phyloP scores from a whole-genome alignment of 2,329 filamentous ascomycete species.

The Periconia macrospinosa region DNA sequence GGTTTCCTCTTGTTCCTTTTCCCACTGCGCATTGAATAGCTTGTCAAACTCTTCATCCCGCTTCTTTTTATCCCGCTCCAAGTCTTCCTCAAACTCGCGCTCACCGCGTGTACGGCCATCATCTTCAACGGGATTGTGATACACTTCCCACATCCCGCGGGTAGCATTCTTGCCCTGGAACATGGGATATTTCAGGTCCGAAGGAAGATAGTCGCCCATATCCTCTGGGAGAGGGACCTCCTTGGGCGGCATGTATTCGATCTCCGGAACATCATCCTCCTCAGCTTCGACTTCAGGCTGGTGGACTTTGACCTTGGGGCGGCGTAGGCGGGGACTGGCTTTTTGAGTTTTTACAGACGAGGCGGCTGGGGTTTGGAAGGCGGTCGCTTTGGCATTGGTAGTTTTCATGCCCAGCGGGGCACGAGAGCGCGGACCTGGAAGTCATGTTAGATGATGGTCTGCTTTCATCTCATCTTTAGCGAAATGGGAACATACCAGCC shows the following conservation, averaged over 20 bases:
- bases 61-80: conserved; percentile 51
- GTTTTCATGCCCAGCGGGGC: conserved; percentile 92
- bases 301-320: conserved; percentile 63
- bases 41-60: conserved; percentile 69
- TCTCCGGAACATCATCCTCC: conserved; percentile 67
- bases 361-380: conserved; percentile 68
- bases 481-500: conserved; percentile 58
- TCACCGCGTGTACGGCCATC: conserved; percentile 67
- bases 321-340: conserved; percentile 60
- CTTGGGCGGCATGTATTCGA: conserved; percentile 86
- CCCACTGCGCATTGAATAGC: conserved; percentile 64
- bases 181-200: conserved; percentile 55
- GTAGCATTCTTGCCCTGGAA: conserved; percentile 58
- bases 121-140: conserved; percentile 62
- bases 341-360: conserved; percentile 64
- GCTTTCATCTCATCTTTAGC: not conserved
- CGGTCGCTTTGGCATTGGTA: conserved; percentile 84
- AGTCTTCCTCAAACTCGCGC: conserved; percentile 55
- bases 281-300: conserved; percentile 58
- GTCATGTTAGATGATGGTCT: conserved; percentile 8
- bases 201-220: conserved; percentile 64
- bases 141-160: conserved; percentile 54
- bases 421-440: conserved; percentile 65
- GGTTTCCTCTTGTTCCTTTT: conserved; percentile 54
- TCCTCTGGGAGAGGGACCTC: conserved; percentile 65